Base-by-base conservation (phyloP, 2,329 filamentous ascomycete species). In the Xylaria sp. region DNA sequence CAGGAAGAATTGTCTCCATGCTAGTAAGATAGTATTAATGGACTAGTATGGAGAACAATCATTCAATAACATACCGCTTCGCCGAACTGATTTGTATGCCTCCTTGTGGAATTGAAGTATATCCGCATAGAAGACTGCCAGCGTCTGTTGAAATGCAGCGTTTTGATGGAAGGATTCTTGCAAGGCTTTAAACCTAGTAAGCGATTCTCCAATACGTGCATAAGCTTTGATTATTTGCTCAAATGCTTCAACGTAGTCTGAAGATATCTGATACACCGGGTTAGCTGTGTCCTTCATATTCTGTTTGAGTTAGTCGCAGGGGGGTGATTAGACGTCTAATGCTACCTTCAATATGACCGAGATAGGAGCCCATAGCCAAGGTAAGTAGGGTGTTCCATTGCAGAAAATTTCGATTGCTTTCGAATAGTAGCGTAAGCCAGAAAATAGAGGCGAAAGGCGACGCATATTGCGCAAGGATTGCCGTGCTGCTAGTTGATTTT, bases 41-140 rank as follows among this genome's bases (percentile, higher is more conserved):
- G 15, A 20, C 7, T 3, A 7, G 6, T 4, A 15, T 2, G 20
- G 15, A 46, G 5, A 3, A 10, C 20, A 15, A 50, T 9, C 9
- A 5, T 10, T 3, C 28, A 25, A 12, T 7, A 59, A 51, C 54
- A 37, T 56, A 80, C 79, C 61, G 18, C 74, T 78, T 34, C 79
- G 69, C 0, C 78, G 75, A 20, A 87, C 79, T 51, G 85, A 85
- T 15, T 80, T 80, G 66, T 87, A 86, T 0, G 84, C 82, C 2
- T 81, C 56, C 25, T 80, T 80, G 59, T 87, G 85, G 46, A 87
- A 87, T 13, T 81, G 69, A 0, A 87, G 75, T 23, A 87, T 85
- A n/a, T 87, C 83, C 0, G 79, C 74, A 50, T 86, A 87, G 39
- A 84, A 83, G 0, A 82, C 66, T 0, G 81, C 82, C 0, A 86